phyloP scores from a whole-genome alignment of 2,329 filamentous ascomycete genomes.

The Chaetomium sp. region DNA sequence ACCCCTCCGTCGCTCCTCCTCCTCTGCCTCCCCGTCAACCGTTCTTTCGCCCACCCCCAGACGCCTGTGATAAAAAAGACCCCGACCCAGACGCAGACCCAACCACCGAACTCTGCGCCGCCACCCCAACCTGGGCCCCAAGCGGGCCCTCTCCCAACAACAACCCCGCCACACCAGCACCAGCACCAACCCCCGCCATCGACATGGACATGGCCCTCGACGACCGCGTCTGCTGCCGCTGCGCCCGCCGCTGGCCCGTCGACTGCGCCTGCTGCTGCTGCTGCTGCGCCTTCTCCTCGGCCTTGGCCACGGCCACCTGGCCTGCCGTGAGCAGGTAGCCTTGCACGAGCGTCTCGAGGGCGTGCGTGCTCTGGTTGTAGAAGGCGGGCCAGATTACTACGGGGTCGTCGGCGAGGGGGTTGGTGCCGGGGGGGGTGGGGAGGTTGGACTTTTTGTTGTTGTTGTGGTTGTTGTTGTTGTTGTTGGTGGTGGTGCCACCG shows the following conservation, averaged over 20 bases:
- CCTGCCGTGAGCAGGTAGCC: not conserved
- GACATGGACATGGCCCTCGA: not conserved
- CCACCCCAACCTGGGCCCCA: not conserved
- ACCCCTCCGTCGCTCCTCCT: not conserved
- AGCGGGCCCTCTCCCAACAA: not conserved
- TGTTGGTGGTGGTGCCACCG: too few species aligned
- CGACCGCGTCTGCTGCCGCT: not conserved
- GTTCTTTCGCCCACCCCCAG: constrained; percentile 1
- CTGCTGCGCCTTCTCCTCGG: not conserved
- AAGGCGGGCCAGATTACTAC: constrained; percentile 28
- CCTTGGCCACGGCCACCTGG: not conserved
- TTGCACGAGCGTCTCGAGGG: not conserved
- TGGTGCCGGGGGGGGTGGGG: not conserved
- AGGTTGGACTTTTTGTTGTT: not conserved
- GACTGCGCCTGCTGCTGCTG: not conserved
- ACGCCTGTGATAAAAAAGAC: not conserved
- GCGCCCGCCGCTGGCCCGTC: not conserved
- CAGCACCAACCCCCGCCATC: not conserved
- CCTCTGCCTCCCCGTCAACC: not conserved
- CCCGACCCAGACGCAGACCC: not conserved
- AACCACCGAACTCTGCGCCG: not conserved
- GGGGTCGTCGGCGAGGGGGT: not conserved
- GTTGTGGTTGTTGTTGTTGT: not conserved
- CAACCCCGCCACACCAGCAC: not conserved
- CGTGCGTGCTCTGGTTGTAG: not conserved